Evolutionary conservation across 1,284 basidiomycete species (phyloP).

Genomic region (Puccinia polysora): DNA sequence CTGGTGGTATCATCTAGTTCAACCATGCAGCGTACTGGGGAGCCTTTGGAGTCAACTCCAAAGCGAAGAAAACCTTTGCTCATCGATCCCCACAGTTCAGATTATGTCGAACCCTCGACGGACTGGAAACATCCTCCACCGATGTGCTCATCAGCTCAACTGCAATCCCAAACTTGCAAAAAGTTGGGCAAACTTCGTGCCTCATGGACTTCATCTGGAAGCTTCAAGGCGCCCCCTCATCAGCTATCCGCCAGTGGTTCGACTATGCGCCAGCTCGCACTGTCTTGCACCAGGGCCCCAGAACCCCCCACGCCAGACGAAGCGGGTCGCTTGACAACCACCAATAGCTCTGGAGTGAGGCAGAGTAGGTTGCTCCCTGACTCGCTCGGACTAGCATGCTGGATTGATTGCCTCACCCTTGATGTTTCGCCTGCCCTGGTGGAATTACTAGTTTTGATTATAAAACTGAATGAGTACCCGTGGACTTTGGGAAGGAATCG

Average conservation of each 20-base stretch:
- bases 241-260: slow-evolving; percentile 1
- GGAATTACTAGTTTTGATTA: slow-evolving; percentile 38
- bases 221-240: slow-evolving; percentile 1
- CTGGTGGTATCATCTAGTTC: neutral
- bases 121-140: slow-evolving; percentile 4
- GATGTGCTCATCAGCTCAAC: neutral
- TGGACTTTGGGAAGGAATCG: slow-evolving; percentile 27
- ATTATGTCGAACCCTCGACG: neutral
- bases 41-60: slow-evolving; percentile 14
- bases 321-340: slow-evolving; percentile 29
- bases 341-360: slow-evolving; percentile 6
- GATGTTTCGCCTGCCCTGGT: neutral
- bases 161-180: neutral
- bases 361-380: slow-evolving; percentile 16
- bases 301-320: slow-evolving; percentile 24
- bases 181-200: neutral
- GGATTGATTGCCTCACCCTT: neutral
- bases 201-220: neutral
- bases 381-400: neutral
- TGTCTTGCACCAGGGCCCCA: slow-evolving; percentile 16
- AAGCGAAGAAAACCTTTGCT: slow-evolving; percentile 37
- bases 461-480: slow-evolving; percentile 35
- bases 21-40: slow-evolving; percentile 16
- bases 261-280: slow-evolving; percentile 24
- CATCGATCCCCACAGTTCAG: slow-evolving; percentile 13